Evolutionary conservation across 306 rosid species (phyloP).

Genomic region (Abrus pulchellus): DNA sequence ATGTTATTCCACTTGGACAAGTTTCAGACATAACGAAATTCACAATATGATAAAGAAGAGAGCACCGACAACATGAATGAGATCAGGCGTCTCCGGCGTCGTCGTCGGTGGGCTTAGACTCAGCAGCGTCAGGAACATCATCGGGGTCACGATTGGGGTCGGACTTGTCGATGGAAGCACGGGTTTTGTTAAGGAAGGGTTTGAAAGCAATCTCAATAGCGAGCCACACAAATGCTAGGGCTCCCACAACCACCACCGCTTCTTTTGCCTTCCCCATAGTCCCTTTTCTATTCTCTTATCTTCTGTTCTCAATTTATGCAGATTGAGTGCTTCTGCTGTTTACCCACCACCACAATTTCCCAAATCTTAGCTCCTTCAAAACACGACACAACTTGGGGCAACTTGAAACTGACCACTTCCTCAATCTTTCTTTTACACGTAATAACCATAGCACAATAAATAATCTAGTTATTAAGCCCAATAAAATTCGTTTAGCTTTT

Average conservation of each 20-base stretch:
- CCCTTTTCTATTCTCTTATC: not conserved
- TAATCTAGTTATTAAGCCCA: no score
- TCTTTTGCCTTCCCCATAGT: constrained; percentile 75
- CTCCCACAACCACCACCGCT: constrained; percentile 75
- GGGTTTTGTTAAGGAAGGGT: constrained; percentile 72
- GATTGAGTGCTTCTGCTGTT: constrained; percentile 1
- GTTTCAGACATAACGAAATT: constrained; percentile 5
- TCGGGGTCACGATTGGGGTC: constrained; percentile 87
- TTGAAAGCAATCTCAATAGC: constrained; percentile 84
- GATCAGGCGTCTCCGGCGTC: constrained; percentile 32
- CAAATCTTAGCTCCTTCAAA: constrained; percentile 19
- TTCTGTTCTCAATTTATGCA: not conserved
- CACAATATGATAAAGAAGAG: not conserved
- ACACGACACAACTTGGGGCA: not conserved
- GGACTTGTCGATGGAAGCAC: constrained; percentile 70
- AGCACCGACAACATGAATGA: not conserved
- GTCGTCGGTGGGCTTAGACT: not conserved
- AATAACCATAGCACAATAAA: not conserved
- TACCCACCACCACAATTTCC: constrained; percentile 37
- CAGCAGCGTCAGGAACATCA: constrained; percentile 46
- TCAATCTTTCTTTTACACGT: constrained; percentile 7
- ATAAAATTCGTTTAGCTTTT: no score
- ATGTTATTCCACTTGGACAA: constrained; percentile 6
- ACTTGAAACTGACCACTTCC: not conserved
- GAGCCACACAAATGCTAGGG: constrained; percentile 80